phyloP scores from a whole-genome alignment of 225 moss, liverwort and hornwort genomes.

The Antitrichia curtipendula region DNA sequence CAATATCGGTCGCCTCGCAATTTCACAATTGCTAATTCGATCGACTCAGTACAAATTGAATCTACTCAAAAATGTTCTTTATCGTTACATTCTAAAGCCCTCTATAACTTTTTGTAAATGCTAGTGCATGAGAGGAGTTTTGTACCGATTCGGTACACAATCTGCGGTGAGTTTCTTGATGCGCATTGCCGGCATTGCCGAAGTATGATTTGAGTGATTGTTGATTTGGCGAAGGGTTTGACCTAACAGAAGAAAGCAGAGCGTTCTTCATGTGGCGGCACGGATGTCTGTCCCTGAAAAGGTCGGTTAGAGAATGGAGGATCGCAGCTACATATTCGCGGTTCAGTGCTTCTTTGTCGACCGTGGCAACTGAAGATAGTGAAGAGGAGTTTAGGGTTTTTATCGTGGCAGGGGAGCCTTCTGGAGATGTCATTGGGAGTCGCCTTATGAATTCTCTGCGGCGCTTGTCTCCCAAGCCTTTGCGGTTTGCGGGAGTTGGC shows the following conservation, averaged over 20 bases:
- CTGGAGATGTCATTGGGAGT: conserved; percentile 87
- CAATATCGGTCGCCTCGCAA: background rate
- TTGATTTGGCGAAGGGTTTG: background rate
- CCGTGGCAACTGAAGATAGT: background rate
- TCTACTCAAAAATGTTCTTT: background rate
- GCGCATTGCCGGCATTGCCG: background rate
- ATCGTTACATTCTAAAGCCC: too few relatives aligned
- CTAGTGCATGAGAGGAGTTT: background rate
- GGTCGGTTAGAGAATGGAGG: conserved; percentile 29
- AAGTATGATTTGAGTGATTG: background rate
- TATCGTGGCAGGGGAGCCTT: conserved; percentile 88
- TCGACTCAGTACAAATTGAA: background rate
- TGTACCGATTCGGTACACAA: background rate
- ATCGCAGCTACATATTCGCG: background rate
- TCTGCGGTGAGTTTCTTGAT: background rate
- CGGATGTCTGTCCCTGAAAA: background rate
- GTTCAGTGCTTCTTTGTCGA: conserved; percentile 9
- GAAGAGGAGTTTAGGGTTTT: conserved; percentile 58
- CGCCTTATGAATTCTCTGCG: conserved; percentile 81
- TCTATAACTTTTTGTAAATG: background rate
- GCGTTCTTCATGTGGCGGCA: conserved; percentile 30
- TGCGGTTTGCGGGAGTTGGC: conserved; percentile 83
- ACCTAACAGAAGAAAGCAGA: background rate
- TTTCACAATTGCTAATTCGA: background rate
- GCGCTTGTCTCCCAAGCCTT: conserved; percentile 40